Conservation (phyloP, 441 rosid genomes). For the Gossypium gossypioides region DNA sequence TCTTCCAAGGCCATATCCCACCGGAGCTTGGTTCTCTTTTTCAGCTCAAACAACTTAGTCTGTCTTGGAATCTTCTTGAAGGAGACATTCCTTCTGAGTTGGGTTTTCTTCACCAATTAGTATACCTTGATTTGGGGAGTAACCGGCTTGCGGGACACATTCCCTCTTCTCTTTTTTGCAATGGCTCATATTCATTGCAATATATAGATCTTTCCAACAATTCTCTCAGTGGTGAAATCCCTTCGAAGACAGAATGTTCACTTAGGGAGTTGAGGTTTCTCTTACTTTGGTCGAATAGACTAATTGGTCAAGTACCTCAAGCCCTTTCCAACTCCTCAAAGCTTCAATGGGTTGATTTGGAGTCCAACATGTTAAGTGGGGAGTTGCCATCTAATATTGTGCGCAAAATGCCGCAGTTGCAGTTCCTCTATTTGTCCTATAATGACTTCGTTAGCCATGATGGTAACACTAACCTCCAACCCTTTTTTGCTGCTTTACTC, state of each 20-base stretch:
- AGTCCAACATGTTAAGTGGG: conserved; percentile 53
- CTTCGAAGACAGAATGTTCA: conserved; percentile 38
- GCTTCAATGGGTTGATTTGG: conserved; percentile 68
- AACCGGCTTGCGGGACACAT: conserved; percentile 49
- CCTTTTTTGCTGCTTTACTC: conserved; percentile 53
- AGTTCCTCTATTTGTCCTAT: conserved; percentile 67
- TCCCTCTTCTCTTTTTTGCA: conserved; percentile 57
- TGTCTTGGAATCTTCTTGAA: conserved; percentile 58
- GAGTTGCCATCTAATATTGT: conserved; percentile 55
- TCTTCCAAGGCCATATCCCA: conserved; percentile 55
- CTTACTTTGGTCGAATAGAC: conserved; percentile 69
- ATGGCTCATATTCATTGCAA: conserved; percentile 41
- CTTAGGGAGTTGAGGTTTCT: conserved; percentile 50
- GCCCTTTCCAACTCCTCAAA: conserved; percentile 55
- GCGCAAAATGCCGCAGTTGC: conserved; percentile 45
- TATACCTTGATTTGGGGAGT: conserved; percentile 51
- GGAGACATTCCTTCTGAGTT: conserved; percentile 52
- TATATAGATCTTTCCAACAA: conserved; percentile 76
- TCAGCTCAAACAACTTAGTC: conserved; percentile 43
- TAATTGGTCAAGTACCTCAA: conserved; percentile 47
- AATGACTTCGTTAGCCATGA: conserved; percentile 58
- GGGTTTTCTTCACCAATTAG: conserved; percentile 36
- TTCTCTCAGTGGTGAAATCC: conserved; percentile 51
- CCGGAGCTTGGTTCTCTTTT: conserved; percentile 42
- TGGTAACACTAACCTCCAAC: conserved; percentile 63